These are phyloP conservation scores for Penstemon eatonii DNA, from an alignment of 257 asterid species.

Conservation along the genomic window DNA sequence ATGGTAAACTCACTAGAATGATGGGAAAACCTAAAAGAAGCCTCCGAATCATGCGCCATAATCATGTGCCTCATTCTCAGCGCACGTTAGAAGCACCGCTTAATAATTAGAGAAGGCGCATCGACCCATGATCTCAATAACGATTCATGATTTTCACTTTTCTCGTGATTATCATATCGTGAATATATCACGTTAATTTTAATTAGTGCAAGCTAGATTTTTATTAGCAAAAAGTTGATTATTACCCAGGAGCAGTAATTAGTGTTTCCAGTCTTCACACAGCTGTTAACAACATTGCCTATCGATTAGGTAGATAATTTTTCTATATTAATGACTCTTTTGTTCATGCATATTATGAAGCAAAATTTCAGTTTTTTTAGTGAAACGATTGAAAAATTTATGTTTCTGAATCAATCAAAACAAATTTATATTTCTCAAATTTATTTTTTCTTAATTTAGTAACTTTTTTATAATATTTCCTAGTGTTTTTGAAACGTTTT, in stretches of 20 bases:
- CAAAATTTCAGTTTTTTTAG: too few species aligned
- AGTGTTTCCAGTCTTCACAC: not conserved
- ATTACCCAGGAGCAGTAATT: not conserved
- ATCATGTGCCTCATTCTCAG: slow-evolving; percentile 3
- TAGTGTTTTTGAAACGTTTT: too few species aligned
- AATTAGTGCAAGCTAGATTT: too few species aligned
- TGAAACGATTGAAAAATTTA: too few species aligned
- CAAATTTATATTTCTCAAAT: too few species aligned
- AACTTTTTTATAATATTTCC: too few species aligned
- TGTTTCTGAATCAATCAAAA: too few species aligned
- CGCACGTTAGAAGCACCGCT: not conserved
- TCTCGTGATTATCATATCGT: not conserved
- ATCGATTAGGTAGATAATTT: not conserved
- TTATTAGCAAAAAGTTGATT: not conserved
- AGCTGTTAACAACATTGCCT: not conserved
- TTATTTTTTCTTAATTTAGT: too few species aligned
- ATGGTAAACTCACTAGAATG: not conserved
- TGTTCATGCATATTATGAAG: not conserved
- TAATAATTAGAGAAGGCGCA: not conserved
- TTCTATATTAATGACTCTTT: not conserved
- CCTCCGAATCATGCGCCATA: not conserved
- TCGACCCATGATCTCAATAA: not conserved
- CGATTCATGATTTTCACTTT: not conserved
- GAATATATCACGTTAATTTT: not conserved
- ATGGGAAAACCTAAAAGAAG: not conserved